Evolutionary conservation across 768 basidiomycete species (phyloP), one percentile per base, ranked within the genome.

Genomic region (Suillus spraguei): DNA sequence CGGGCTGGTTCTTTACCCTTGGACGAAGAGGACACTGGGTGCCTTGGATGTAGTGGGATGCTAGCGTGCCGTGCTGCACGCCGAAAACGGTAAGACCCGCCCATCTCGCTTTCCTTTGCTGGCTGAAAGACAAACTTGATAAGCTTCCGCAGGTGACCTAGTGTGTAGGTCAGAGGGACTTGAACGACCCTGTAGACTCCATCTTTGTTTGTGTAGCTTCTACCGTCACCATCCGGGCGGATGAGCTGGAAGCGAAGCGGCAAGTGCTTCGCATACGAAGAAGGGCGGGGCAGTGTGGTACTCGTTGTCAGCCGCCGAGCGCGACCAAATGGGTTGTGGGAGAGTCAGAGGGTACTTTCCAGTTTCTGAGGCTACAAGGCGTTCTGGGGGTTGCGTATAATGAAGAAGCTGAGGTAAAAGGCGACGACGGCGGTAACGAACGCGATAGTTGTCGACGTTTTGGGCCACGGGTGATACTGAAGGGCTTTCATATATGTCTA

Each of bases 261-360:
- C 28, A 89, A 78, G 66, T 91, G 89, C 63, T 85, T 83, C 16
- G 80, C 80, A 71, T 86, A 88, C 0, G 83, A 81, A 0, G 84
- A 53, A 50, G 49, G 49, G 49, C 49, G 73, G 0, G 81, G 81
- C 1, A 81, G 76, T 3, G 75, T 73, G 28, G 78, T 79, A 8
- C 75, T 71, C 22, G 78, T 70, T 0, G 73, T 74, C 5, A 76
- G 76, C 16, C 78, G 78, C 20, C 82, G 80, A 54, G 83, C 84
- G 52, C 87, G 77, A 17, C 88, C 87, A 64, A 91, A 87, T 0
- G 89, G 90, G 67, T 90, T 91, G 86, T 83, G 0, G 90, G 89
- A 0, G 89, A 90, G 76, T 91, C 89, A 7, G 79, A 83, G 5
- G 89, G 86, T 1, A 70, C 75, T 68, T 59, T 78, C 74, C 60